Conservation (phyloP, 805 yeast species). For the Millerozyma miso region DNA sequence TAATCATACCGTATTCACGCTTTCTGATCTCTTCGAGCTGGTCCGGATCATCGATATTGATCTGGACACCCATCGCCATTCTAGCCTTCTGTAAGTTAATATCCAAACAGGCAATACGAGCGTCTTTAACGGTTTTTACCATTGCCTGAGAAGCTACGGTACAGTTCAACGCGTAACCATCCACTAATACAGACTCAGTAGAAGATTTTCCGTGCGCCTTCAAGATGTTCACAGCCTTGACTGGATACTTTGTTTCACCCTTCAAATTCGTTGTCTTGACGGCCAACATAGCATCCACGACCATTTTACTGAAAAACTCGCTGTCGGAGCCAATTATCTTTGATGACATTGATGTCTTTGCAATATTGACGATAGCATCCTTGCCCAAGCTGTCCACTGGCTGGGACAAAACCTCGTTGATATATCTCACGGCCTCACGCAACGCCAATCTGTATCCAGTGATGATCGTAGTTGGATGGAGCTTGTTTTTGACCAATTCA, state of each 20-base stretch:
- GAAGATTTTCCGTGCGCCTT: slow-evolving; percentile 97
- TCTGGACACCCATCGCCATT: slow-evolving; percentile 98
- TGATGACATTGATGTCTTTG: slow-evolving; percentile 95
- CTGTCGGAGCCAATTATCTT: slow-evolving; percentile 94
- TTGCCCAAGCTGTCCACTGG: slow-evolving; percentile 78
- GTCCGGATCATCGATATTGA: slow-evolving; percentile 95
- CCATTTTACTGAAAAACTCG: slow-evolving; percentile 84
- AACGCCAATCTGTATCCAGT: slow-evolving; percentile 94
- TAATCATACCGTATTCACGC: slow-evolving; percentile 80
- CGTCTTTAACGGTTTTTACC: slow-evolving; percentile 65
- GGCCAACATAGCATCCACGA: slow-evolving; percentile 92
- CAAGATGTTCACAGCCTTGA: slow-evolving; percentile 91
- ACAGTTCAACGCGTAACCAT: slow-evolving; percentile 95
- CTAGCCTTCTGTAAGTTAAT: slow-evolving; percentile 92
- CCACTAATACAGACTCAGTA: slow-evolving; percentile 75
- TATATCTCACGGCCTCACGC: slow-evolving; percentile 83
- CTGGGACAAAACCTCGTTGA: slow-evolving; percentile 77
- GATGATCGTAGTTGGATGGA: slow-evolving; percentile 97
- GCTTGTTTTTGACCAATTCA: slow-evolving; percentile 85
- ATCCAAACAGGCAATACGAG: slow-evolving; percentile 85
- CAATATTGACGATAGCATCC: slow-evolving; percentile 83
- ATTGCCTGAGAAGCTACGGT: slow-evolving; percentile 97
- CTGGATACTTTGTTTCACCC: slow-evolving; percentile 90
- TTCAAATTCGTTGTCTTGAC: slow-evolving; percentile 86
- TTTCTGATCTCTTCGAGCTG: slow-evolving; percentile 89